Evolutionary conservation across 768 basidiomycete genomes (phyloP).

Genomic region (Boletus huronensis): DNA sequence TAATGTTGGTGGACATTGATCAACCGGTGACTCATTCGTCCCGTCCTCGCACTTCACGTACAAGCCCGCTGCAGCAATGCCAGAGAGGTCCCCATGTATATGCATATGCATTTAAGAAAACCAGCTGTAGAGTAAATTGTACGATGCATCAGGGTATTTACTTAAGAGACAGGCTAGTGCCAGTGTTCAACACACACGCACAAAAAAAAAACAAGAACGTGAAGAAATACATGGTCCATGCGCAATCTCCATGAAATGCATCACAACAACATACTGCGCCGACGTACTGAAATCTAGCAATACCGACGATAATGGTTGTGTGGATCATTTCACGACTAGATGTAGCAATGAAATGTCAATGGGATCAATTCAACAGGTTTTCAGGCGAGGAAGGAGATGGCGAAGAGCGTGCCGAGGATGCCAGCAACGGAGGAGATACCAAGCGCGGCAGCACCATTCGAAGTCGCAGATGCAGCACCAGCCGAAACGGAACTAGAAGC

Average conservation of each 20-base stretch:
- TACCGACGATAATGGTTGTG: not conserved
- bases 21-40: too few relatives aligned
- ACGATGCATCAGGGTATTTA: conserved; percentile 19
- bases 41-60: too few relatives aligned
- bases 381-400: conserved; percentile 39
- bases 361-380: not conserved
- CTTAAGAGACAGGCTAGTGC: conserved; percentile 18
- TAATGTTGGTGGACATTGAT: too few relatives aligned
- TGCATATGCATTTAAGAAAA: not conserved
- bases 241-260: conserved; percentile 9
- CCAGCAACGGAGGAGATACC: conserved; percentile 32
- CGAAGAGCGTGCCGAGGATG: conserved; percentile 35
- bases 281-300: not conserved
- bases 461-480: conserved; percentile 16
- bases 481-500: conserved; percentile 13
- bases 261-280: not conserved
- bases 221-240: conserved; percentile 7
- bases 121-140: conserved; percentile 14
- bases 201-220: not conserved
- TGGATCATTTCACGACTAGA: conserved; percentile 2
- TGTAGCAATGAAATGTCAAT: not conserved
- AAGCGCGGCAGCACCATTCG: conserved; percentile 23
- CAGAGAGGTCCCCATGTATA: not conserved
- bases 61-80: not conserved
- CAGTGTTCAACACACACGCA: conserved; percentile 26